phyloP scores from a whole-genome alignment of 768 basidiomycete genomes.

The Leccinellum luteum region DNA sequence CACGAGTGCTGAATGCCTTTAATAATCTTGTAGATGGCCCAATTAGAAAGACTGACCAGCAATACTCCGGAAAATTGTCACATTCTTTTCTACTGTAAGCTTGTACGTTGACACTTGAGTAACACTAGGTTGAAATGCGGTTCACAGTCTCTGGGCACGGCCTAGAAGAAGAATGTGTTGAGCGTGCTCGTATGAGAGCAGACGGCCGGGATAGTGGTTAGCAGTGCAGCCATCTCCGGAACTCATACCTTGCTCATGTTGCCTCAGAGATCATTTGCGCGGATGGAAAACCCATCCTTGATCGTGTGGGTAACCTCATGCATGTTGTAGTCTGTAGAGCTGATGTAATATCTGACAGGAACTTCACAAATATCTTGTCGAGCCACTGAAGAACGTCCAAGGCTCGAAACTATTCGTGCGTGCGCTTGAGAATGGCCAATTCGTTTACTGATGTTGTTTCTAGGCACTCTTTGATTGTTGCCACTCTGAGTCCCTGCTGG shows the following conservation, averaged over 20 bases:
- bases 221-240: neutral
- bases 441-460: neutral
- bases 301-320: conserved; percentile 16
- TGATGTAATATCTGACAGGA: conserved; percentile 9
- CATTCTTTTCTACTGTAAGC: conserved; percentile 57
- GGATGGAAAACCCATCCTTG: conserved; percentile 19
- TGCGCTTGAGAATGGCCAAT: neutral
- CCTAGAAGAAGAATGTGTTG: conserved; percentile 8
- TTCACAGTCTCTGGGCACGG: conserved; percentile 17
- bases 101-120: no score
- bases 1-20: neutral
- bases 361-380: conserved; percentile 20
- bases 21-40: conserved; percentile 24
- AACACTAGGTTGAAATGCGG: neutral
- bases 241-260: neutral
- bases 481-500: conserved; percentile 27
- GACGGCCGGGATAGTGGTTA: conserved; percentile 50
- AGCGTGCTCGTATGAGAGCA: conserved; percentile 39
- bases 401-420: conserved; percentile 22
- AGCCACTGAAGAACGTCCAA: conserved; percentile 17
- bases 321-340: neutral
- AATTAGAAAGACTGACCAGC: conserved; percentile 42
- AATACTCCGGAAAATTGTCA: conserved; percentile 43
- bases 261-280: conserved; percentile 21
- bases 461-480: conserved; percentile 32